These are phyloP conservation scores for Candida easanensis DNA, from an alignment of 805 yeast species.

Conservation along the genomic window DNA sequence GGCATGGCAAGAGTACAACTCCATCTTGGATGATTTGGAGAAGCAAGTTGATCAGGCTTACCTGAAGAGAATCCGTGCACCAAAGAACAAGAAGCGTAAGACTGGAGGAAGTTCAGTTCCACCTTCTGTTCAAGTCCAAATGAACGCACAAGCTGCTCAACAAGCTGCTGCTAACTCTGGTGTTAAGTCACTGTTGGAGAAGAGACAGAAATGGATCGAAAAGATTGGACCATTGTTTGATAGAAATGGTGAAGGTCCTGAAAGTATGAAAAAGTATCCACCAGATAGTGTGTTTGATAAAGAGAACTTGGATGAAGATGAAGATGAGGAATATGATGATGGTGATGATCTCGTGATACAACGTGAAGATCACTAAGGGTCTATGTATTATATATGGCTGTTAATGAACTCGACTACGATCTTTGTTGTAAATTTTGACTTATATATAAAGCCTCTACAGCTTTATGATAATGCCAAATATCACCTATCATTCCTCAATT, in stretches of 20 bases:
- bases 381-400: no score
- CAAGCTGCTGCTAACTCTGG: slow-evolving; percentile 78
- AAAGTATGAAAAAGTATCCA: slow-evolving; percentile 24
- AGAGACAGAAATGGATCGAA: slow-evolving; percentile 82
- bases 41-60: slow-evolving; percentile 97
- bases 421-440: no score
- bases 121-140: slow-evolving; percentile 31
- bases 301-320: slow-evolving; percentile 29
- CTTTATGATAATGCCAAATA: no score
- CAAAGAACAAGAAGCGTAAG: slow-evolving; percentile 46
- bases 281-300: slow-evolving; percentile 22
- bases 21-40: slow-evolving; percentile 88
- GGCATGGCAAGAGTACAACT: slow-evolving; percentile 92
- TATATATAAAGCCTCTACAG: neutral
- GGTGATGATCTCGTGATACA: slow-evolving; percentile 31
- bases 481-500: no score
- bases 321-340: slow-evolving; percentile 30
- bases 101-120: slow-evolving; percentile 20
- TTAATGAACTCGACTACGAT: neutral
- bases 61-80: slow-evolving; percentile 72
- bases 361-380: slow-evolving; percentile 18
- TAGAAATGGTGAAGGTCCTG: slow-evolving; percentile 25
- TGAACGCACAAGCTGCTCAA: slow-evolving; percentile 39
- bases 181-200: slow-evolving; percentile 74
- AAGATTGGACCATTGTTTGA: slow-evolving; percentile 85